Percentiles rank a stretch among this genome's conserved stretches.
These are phyloP conservation scores for Vicia villosa DNA, from an alignment of 306 rosid species.

Conservation along the genomic window DNA sequence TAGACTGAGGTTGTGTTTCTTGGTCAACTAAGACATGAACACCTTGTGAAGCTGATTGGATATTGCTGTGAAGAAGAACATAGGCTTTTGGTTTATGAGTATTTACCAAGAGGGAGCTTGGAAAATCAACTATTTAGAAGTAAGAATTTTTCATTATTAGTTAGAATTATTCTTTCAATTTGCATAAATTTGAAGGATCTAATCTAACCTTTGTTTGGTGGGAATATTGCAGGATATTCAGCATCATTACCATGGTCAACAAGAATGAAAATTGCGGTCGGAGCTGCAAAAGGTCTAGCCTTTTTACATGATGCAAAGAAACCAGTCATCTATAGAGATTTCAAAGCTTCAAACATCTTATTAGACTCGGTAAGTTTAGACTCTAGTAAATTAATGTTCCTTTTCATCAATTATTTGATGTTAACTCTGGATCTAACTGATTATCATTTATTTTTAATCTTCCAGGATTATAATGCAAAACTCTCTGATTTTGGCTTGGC, in stretches of 20 bases:
- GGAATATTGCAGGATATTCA: constrained; percentile 59
- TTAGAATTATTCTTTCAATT: background rate
- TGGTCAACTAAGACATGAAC: constrained; percentile 82
- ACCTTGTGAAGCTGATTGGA: constrained; percentile 88
- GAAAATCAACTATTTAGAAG: constrained; percentile 94
- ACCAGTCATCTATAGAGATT: constrained; percentile 90
- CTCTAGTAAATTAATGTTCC: background rate
- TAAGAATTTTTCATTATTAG: constrained; percentile 37
- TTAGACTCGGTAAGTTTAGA: constrained; percentile 56
- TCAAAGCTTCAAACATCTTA: constrained; percentile 91
- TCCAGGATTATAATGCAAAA: constrained; percentile 76
- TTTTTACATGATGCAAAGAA: constrained; percentile 86
- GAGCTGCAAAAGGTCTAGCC: constrained; percentile 91
- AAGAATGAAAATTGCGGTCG: constrained; percentile 93
- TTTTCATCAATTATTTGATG: background rate
- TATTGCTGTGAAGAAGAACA: constrained; percentile 97
- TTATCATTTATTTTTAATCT: background rate
- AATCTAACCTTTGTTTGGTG: background rate
- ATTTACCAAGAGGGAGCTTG: constrained; percentile 94
- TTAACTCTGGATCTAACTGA: background rate
- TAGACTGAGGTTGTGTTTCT: constrained; percentile 94
- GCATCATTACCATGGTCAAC: constrained; percentile 86
- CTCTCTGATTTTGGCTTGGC: constrained; percentile 97
- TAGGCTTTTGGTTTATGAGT: constrained; percentile 77
- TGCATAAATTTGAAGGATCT: constrained; percentile 8